Percentiles rank a stretch among this genome's conserved stretches.
Evolutionary conservation across 2,329 filamentous ascomycete species (phyloP).

Genomic region (Hypoxylon sp.): DNA sequence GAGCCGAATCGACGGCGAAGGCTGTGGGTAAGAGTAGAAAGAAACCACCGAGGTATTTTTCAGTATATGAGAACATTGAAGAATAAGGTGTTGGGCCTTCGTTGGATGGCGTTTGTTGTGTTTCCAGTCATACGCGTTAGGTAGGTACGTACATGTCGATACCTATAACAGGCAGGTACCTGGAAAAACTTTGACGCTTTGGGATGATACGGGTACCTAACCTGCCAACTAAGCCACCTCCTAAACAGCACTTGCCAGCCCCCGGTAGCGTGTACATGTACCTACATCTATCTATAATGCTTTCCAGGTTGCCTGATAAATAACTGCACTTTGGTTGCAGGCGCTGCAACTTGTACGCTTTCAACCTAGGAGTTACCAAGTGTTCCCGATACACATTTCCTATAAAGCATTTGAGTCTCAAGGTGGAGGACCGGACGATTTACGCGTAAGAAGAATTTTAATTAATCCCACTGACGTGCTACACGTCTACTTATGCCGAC

Average conservation of each 20-base stretch:
- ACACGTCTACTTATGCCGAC: constrained; percentile 17
- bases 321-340: no score
- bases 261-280: neutral
- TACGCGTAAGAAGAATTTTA: constrained; percentile 10
- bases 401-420: neutral
- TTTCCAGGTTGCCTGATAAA: no score
- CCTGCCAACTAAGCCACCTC: no score
- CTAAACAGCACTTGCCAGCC: no score
- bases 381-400: neutral
- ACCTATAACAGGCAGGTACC: no score
- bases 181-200: no score
- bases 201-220: no score
- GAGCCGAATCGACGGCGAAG: neutral
- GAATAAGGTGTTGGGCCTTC: neutral
- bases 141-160: no score
- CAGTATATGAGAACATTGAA: neutral
- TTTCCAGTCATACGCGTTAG: neutral
- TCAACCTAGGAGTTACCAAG: no score
- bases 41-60: neutral
- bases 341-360: no score
- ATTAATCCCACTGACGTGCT: constrained; percentile 23
- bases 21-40: neutral
- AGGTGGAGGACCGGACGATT: neutral
- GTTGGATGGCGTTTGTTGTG: neutral
- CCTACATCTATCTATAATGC: neutral